These are phyloP conservation scores for Pythium chondricola DNA, from an alignment of 352 stramenopile genomes.

Conservation along the genomic window DNA sequence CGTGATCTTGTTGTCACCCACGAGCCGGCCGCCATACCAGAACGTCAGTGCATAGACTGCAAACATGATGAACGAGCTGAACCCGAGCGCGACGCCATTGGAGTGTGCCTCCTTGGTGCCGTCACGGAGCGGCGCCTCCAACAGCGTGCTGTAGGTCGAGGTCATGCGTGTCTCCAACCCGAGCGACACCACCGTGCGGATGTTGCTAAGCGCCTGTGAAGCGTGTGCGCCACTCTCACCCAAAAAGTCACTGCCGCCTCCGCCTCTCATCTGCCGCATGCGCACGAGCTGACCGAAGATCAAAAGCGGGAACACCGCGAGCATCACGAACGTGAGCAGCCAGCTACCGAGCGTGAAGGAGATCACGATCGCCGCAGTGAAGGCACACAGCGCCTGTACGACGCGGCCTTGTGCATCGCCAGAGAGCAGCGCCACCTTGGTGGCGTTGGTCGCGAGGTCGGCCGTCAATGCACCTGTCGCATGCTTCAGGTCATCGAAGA, in stretches of 20 bases:
- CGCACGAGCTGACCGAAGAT: constrained; percentile 28
- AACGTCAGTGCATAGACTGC: constrained; percentile 16
- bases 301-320: constrained; percentile 49
- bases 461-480: constrained; percentile 32
- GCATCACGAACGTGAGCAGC: constrained; percentile 55
- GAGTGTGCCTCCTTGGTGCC: constrained; percentile 20
- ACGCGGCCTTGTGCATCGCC: constrained; percentile 40
- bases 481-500: constrained; percentile 33
- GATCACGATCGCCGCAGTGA: constrained; percentile 36
- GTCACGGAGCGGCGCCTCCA: constrained; percentile 10
- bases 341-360: constrained; percentile 48
- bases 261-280: constrained; percentile 15
- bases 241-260: constrained; percentile 18
- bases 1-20: constrained; percentile 29
- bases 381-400: constrained; percentile 38
- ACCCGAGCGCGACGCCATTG: constrained; percentile 42
- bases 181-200: constrained; percentile 38
- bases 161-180: constrained; percentile 22
- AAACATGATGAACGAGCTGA: constrained; percentile 40
- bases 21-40: constrained; percentile 22
- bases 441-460: constrained; percentile 40
- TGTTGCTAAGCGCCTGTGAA: constrained; percentile 31
- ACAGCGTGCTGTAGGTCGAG: constrained; percentile 9
- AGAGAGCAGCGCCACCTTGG: constrained; percentile 36
- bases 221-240: constrained; percentile 23